Evolutionary conservation across 805 yeast species (phyloP).

Genomic region (Kazachstania viticola): DNA sequence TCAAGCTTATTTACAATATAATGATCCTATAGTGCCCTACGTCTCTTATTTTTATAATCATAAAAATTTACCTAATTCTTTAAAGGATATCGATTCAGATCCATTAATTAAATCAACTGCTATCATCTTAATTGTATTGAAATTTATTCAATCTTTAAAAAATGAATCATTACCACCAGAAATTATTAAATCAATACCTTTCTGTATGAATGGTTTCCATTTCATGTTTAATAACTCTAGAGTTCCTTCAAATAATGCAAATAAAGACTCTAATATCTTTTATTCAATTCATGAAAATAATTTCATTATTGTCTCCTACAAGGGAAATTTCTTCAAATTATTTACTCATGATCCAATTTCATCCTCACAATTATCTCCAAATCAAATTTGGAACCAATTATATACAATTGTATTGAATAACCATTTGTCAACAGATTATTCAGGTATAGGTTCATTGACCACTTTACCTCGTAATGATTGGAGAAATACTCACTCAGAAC

Average conservation of each 20-base stretch:
- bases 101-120: conserved; percentile 70
- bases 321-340: conserved; percentile 74
- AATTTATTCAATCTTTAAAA: conserved; percentile 58
- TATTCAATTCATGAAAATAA: conserved; percentile 41
- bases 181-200: conserved; percentile 62
- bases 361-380: conserved; percentile 35
- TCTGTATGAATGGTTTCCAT: conserved; percentile 87
- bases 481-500: conserved; percentile 46
- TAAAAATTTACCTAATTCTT: conserved; percentile 39
- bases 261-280: conserved; percentile 47
- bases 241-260: conserved; percentile 50
- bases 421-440: conserved; percentile 5
- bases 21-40: conserved; percentile 91
- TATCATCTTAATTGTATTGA: conserved; percentile 51
- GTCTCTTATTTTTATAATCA: conserved; percentile 86
- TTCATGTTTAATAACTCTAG: conserved; percentile 86
- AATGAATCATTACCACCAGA: conserved; percentile 72
- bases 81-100: conserved; percentile 42
- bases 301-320: conserved; percentile 59
- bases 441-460: conserved; percentile 69
- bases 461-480: conserved; percentile 79
- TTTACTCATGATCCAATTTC: conserved; percentile 43
- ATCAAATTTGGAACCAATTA: conserved; percentile 47
- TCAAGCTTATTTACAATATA: conserved; percentile 78
- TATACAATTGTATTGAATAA: conserved; percentile 33